Base-by-base conservation (phyloP, 352 stramenopile species). In the Phytophthora cajani region DNA sequence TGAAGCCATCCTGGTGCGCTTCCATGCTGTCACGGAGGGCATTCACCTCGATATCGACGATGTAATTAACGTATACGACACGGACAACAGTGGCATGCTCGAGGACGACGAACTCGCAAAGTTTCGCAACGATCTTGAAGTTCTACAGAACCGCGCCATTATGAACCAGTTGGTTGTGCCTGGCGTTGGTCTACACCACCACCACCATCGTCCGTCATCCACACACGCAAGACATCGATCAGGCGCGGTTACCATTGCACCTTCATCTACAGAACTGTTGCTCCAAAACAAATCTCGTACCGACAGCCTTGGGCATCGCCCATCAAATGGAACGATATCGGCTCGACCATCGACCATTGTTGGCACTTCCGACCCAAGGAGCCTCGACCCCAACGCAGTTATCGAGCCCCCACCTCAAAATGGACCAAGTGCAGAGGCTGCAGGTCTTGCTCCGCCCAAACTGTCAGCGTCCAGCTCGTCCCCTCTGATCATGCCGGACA, bases 11-110 rank as follows among this genome's bases (percentile, higher is more conserved):
- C 57, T 94, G 1, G 63, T 90, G 54, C 76, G 83, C 38, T 92
- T 92, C 57, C 84, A 94, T 67, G 82, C 85, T 5, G 83, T 94
- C 5, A 90, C 82, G 0, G 84, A 91, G 40, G 81, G 87, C 33
- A 91, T 94, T 25, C 80, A 91, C 32, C 71, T 94, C 3, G 76
- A 91, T 58, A 86, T 92, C 32, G 85, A 94, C 64, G 87, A 92
- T 36, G 76, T 94, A 44, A 92, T 94, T 63, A 82, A 81, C 53
- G 84, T 94, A 19, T 94, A 94, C 69, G 87, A 94, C 63, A 88
- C 80, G 0, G 81, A 94, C 65, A 90, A 90, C 59, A 94, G 79
- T 62, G 87, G 87, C 11, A 91, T 86, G 70, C 75, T 94, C 5
- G 84, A 94, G 59, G 85, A 92, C 59, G 82, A 90, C 8, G 87